Evolutionary conservation across 495 filamentous ascomycete genomes (phyloP), one percentile per base, ranked within the genome.

Genomic region (Ascodesmis nigricans): DNA sequence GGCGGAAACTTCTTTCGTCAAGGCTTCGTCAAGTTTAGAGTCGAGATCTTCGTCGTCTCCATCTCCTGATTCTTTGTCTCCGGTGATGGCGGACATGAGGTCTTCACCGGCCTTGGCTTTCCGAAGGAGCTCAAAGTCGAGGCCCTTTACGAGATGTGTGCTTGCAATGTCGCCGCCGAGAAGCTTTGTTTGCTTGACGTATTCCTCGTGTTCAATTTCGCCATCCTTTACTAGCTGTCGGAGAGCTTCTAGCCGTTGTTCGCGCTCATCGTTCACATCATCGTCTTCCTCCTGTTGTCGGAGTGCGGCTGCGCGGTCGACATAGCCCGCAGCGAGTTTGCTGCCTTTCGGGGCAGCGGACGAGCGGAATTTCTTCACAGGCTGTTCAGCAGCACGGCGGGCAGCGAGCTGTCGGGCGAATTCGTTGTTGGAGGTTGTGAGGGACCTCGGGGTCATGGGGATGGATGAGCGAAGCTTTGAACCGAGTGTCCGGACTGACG

Each of bases 381-480:
- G 63, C 29, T 61, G 53, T 16, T 56, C 44, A 11, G 45, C 38
- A 30, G 54, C 48, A 31, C 65, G 58, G 32, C 72, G 69, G 36
- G 92, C 83, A 29, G 77, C 75, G 15, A 92, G 60, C 57, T 93
- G 87, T 29, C 72, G 74, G 4, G 75, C 71, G 47, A 93, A 93
- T 34, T 92, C 76, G 30, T 21, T 62, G 62, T 37, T 37, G 13
- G 18, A 17, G 15, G 55, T 49, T 19, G 52, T 40, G 8, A 87
- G 62, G 6, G 71, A 73, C 39, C 81, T 77, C 72, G 78, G 78
- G 20, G 78, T 87, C 78, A 87, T 87, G 16, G 78, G 78, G 34
- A 83, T 81, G 46, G 65, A 80, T 14, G 75, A 69, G 27, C 67
- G 69, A 58, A 73, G 65, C 33, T 69, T 65, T 20, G 71, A 72